Evolutionary conservation across 1,139 yeast species (phyloP), one percentile per base, ranked within the genome.

Genomic region (Geotrichum bryndzae): DNA sequence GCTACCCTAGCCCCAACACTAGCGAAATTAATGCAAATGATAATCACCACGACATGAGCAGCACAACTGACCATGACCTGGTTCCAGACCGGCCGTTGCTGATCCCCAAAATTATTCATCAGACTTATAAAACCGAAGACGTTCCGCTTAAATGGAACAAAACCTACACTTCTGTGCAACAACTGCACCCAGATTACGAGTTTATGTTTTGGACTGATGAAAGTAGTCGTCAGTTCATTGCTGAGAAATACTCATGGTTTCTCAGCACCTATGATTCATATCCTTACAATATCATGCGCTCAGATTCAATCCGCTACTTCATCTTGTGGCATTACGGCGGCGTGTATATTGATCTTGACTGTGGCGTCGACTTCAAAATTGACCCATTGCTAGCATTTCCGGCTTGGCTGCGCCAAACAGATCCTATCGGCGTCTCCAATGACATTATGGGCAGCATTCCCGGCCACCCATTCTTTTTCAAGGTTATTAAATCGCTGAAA

Each of bases 381-480:
- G 97, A 91, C 72, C 95, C 96, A 0, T 76, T 91, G 63, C 80
- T 90, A 64, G 81, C 88, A 1, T 88, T 84, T 10, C 91, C 96
- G 0, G 96, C 96, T 1, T 90, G 90, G 77, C 89, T 88, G 29
- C 81, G 97, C 66, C 88, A 89, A 72, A 91, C 97, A 0, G 77
- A 83, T 6, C 97, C 97, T 41, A 87, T 96, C 0, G 97, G 97
- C 61, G 85, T 91, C 57, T 89, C 96, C 22, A 91, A 91, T 74
- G 97, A 91, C 73, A 91, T 91, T 25, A 88, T 91, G 96, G 97
- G 96, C 15, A 78, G 95, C 2, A 85, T 88, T 13, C 96, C 96
- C 46, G 79, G 81, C 61, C 97, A 91, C 75, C 96, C 97, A 1
- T 90, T 91, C 76, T 90, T 90, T 77, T 73, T 80, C 59, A 86